Evolutionary conservation across 2,329 filamentous ascomycete genomes (phyloP), one percentile per base, ranked within the genome.

Genomic region (Cladosporium sp.): DNA sequence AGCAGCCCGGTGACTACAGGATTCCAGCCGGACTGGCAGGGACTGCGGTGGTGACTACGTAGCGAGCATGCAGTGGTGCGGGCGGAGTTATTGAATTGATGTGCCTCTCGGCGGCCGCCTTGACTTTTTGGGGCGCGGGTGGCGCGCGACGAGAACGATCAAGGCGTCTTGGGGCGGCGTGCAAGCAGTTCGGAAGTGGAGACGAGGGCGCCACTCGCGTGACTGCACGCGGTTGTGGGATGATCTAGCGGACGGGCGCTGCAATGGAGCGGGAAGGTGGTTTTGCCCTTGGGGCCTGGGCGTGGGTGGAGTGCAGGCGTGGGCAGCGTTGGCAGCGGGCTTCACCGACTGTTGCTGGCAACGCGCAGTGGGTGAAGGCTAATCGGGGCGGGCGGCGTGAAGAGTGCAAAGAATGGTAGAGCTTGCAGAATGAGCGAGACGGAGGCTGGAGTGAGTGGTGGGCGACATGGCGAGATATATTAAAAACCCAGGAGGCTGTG

Each of bases 321-420:
- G 40, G 31, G 35, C 31, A 16, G 37, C 34, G 35, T n/a, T 38
- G 35, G 35, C 32, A 38, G 38, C 48, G 48, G 48, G 48, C 48
- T 50, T 50, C 48, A 50, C 48, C 48, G 48, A 50, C 48, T 43
- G 42, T 46, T 46, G 41, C 35, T 33, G 22, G 38, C 46, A 35
- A 48, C 33, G 31, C 45, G 13, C 35, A 35, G 40, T 31, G 22
- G 35, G 35, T 8, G n/a, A 38, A 38, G 35, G 13, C 35, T 38
- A 38, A 38, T 14, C n/a, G 35, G 13, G n/a, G 35, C 35, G 35
- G 34, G 19, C 18, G 32, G 22, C 35, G 46, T 34, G 37, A 9
- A 22, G 48, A 28, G 18, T 3, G n/a, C 48, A 16, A 50, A 43
- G 31, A 43, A 14, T 43, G 48, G 32, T 50, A 28, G 48, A 50